Base-by-base conservation (phyloP, 2,329 filamentous ascomycete species). In the Ascosphaera apis region DNA sequence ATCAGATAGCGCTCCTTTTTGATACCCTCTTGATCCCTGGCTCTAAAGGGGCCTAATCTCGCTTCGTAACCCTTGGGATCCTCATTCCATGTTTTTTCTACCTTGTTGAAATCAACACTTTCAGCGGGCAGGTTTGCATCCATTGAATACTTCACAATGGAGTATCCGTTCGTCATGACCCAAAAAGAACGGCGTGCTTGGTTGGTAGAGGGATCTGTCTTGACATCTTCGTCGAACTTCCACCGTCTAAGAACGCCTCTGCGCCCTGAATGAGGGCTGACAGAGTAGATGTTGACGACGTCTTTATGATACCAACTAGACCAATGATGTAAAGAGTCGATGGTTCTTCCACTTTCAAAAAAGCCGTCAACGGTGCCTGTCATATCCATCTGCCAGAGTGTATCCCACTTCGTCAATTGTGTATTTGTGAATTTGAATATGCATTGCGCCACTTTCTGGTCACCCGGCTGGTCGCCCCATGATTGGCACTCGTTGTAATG, bases 311-410 rank as follows among this genome's bases (percentile, higher is more conserved):
- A 58, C 56, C 56, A 60, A 30, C 52, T 56, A 43, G 51, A 54
- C 55, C 56, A 59, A 44, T 60, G 56, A 44, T 60, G 56, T 36
- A 59, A 47, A 31, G 53, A 53, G 37, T 58, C 51, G n/a, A 60
- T 57, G 44, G 48, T 52, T 30, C 53, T 49, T 18, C 56, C 56
- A 12, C 55, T 58, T 40, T 60, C 56, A 39, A 56, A 58, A 11
- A 60, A 45, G 41, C 56, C 56, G 32, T 58, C 54, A 7, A 55
- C 49, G 11, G 51, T 51, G 18, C 55, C 55, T 34, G 48, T 51
- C 49, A 60, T 52, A 38, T 59, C 56, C 56, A 58, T 58, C 46
- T 59, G 56, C 46, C 51, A 57, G 30, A 59, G 47, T 19, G 55
- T 54, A 34, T 53, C 51, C 55, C 55, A 58, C 27, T 53, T 44